Percentiles rank a stretch among this genome's conserved stretches.
Conservation (phyloP, 2,329 filamentous ascomycete species). For the Penicillium digitatum region DNA sequence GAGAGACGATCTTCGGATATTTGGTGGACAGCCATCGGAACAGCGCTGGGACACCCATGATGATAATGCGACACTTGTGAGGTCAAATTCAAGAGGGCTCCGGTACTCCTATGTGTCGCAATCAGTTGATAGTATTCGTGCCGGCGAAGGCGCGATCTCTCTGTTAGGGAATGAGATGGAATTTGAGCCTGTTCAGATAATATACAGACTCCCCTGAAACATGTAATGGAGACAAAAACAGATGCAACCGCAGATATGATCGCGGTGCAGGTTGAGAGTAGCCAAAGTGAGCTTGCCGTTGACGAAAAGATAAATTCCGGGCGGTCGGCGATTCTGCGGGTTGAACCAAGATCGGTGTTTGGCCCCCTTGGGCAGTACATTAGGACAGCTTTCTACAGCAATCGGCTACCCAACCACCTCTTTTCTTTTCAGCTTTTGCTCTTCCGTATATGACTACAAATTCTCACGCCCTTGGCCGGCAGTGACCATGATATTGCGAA, state of each 20-base stretch:
- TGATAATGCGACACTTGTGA: slow-evolving; percentile 20
- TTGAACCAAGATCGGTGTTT: slow-evolving; percentile 15
- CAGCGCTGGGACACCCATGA: slow-evolving; percentile 89
- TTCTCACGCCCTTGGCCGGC: slow-evolving; percentile 27
- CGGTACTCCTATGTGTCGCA: slow-evolving; percentile 16
- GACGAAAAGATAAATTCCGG: slow-evolving; percentile 20
- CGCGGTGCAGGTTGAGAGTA: slow-evolving; percentile 15
- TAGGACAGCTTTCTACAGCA: slow-evolving; percentile 21
- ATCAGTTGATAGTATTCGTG: slow-evolving; percentile 5
- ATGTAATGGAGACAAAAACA: neutral
- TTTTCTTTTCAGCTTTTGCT: slow-evolving; percentile 4
- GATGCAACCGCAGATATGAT: slow-evolving; percentile 13
- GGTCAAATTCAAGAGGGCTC: slow-evolving; percentile 1
- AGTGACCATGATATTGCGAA: slow-evolving; percentile 42
- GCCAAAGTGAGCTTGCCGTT: slow-evolving; percentile 17
- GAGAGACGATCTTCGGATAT: slow-evolving; percentile 94
- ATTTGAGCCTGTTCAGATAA: neutral
- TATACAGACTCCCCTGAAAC: neutral
- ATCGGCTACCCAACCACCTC: slow-evolving; percentile 5
- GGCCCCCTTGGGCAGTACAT: slow-evolving; percentile 21
- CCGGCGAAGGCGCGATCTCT: slow-evolving; percentile 5
- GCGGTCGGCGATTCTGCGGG: slow-evolving; percentile 20
- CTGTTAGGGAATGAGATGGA: neutral
- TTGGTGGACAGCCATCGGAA: slow-evolving; percentile 97
- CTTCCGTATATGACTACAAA: slow-evolving; percentile 30